Conservation (phyloP, 202 grass and related monocot species). For the Elaeis oleifera region DNA sequence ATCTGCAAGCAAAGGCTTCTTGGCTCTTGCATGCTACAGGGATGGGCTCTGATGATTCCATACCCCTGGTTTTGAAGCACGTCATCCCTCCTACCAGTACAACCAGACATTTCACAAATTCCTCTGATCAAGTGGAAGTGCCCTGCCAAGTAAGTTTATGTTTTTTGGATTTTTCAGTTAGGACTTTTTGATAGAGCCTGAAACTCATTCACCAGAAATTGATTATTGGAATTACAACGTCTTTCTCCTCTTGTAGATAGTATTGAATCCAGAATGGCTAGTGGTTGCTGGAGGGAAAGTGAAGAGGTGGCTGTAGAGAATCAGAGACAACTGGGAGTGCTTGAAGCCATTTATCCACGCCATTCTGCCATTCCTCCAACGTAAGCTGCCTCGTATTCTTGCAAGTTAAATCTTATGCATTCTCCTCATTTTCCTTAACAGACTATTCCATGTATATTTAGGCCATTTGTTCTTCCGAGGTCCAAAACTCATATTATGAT, state of each 20-base stretch:
- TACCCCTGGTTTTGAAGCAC: constrained; percentile 89
- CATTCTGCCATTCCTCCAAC: constrained; percentile 73
- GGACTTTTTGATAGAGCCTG: background rate
- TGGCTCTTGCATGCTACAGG: constrained; percentile 64
- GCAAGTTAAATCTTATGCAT: constrained; percentile 9
- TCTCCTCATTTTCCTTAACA: background rate
- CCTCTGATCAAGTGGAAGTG: constrained; percentile 63
- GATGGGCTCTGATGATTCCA: constrained; percentile 61
- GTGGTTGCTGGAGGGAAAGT: constrained; percentile 84
- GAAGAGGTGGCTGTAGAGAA: constrained; percentile 55
- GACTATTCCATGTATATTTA: constrained; percentile 22
- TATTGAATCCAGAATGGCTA: constrained; percentile 52
- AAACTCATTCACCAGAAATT: background rate
- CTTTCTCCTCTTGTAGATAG: constrained; percentile 44
- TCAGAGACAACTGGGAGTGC: constrained; percentile 67
- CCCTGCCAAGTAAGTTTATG: constrained; percentile 47
- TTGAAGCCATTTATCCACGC: constrained; percentile 98
- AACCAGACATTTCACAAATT: constrained; percentile 67
- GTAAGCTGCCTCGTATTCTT: constrained; percentile 41
- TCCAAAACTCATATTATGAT: constrained; percentile 45
- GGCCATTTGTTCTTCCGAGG: constrained; percentile 63
- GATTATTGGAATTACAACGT: background rate
- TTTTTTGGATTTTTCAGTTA: constrained; percentile 13
- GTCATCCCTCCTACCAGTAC: constrained; percentile 37
- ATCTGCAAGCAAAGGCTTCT: constrained; percentile 94